Evolutionary conservation across 208 protist genomes (phyloP).

Genomic region (Leishmania guyanensis): DNA sequence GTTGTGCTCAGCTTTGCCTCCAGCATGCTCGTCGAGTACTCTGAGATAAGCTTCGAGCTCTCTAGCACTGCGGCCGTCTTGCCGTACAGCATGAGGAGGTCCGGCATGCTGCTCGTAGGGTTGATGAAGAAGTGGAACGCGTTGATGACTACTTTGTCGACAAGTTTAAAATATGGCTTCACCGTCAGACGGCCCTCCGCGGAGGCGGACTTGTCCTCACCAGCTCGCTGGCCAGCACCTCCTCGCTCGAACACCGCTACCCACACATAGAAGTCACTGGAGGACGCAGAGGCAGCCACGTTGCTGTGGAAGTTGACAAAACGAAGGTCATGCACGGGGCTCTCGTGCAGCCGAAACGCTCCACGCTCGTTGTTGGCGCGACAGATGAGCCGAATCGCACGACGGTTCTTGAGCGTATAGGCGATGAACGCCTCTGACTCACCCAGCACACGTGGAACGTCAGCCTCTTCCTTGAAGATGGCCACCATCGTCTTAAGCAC

Average conservation of each 20-base stretch:
- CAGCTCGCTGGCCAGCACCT: not conserved
- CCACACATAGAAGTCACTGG: slow-evolving; percentile 82
- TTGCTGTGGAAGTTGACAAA: slow-evolving; percentile 93
- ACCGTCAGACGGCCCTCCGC: slow-evolving; percentile 44
- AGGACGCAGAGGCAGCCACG: slow-evolving; percentile 67
- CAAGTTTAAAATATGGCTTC: slow-evolving; percentile 78
- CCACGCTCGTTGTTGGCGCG: slow-evolving; percentile 67
- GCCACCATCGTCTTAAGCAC: slow-evolving; percentile 52
- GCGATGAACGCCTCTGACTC: slow-evolving; percentile 80
- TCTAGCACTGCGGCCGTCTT: slow-evolving; percentile 70
- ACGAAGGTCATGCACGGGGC: slow-evolving; percentile 55
- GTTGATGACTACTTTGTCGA: slow-evolving; percentile 61
- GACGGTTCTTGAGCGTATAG: slow-evolving; percentile 79
- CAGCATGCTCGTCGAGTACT: slow-evolving; percentile 42
- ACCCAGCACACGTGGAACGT: slow-evolving; percentile 63
- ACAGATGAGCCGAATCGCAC: slow-evolving; percentile 65
- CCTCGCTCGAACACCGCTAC: slow-evolving; percentile 47
- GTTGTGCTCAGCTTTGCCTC: slow-evolving; percentile 54
- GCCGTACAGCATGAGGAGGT: slow-evolving; percentile 81
- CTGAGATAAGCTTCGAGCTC: slow-evolving; percentile 74
- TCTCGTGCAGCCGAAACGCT: slow-evolving; percentile 52
- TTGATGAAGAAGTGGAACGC: slow-evolving; percentile 89
- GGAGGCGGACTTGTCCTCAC: slow-evolving; percentile 9
- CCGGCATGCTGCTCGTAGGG: slow-evolving; percentile 49
- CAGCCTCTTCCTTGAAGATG: slow-evolving; percentile 65